These are phyloP conservation scores for Wickerhamiella kazuoi DNA, from an alignment of 805 yeast species.

Conservation along the genomic window DNA sequence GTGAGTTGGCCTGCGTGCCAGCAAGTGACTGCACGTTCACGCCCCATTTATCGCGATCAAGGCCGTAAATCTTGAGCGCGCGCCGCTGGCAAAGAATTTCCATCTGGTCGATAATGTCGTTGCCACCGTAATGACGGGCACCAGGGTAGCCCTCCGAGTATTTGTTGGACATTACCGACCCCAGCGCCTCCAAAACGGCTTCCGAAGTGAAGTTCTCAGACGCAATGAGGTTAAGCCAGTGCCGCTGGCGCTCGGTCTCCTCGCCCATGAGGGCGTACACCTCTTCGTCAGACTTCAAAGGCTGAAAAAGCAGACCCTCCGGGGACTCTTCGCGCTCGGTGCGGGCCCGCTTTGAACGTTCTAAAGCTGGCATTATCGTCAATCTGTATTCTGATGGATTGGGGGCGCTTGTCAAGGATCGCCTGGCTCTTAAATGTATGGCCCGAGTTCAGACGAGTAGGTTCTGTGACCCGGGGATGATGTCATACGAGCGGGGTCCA, in stretches of 20 bases:
- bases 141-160: conserved; percentile 99
- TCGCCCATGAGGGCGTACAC: conserved; percentile 27
- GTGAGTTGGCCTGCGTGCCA: conserved; percentile 94
- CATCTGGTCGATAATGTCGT: conserved; percentile 85
- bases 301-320: conserved; percentile 2
- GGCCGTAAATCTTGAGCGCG: conserved; percentile 73
- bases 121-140: conserved; percentile 96
- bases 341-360: neutral
- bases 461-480: neutral
- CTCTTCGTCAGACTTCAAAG: conserved; percentile 10
- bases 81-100: conserved; percentile 85
- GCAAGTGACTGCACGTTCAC: conserved; percentile 92
- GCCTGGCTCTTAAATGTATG: neutral
- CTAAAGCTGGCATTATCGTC: neutral
- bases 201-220: conserved; percentile 93
- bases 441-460: neutral
- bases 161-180: conserved; percentile 94
- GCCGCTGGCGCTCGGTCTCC: conserved; percentile 77
- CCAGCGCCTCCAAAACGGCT: conserved; percentile 88
- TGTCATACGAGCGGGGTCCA: too few species aligned
- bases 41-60: conserved; percentile 79
- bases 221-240: conserved; percentile 84
- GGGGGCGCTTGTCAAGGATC: neutral
- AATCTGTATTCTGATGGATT: neutral
- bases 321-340: neutral